Evolutionary conservation across 2,329 filamentous ascomycete genomes (phyloP).

Genomic region (Xylaria sp.): DNA sequence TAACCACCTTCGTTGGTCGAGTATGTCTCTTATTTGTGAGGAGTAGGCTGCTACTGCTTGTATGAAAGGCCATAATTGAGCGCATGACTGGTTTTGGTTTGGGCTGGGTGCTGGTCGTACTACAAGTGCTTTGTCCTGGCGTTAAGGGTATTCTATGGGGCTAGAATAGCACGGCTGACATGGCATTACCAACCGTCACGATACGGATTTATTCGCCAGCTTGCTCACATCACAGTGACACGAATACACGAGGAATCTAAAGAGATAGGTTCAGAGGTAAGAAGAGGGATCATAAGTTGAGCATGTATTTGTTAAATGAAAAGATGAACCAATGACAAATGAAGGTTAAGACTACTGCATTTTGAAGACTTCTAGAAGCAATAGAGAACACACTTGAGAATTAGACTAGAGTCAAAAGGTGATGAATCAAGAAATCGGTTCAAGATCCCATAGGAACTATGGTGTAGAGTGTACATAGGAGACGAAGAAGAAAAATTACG

Average conservation of each 20-base stretch:
- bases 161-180: neutral
- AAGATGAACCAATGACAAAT: neutral
- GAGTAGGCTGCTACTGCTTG: no score
- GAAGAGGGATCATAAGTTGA: no score
- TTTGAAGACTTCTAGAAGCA: conserved; percentile 1
- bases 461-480: neutral
- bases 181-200: no score
- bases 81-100: neutral
- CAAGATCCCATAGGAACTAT: neutral
- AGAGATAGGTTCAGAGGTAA: no score
- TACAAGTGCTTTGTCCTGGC: no score
- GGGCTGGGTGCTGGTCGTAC: neutral
- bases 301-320: conserved; percentile 1
- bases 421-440: neutral
- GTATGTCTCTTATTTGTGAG: no score
- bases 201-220: no score
- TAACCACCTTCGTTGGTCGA: no score
- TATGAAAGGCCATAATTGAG: no score
- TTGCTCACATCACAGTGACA: no score
- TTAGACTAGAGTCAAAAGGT: neutral
- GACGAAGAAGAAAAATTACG: conserved; percentile 2
- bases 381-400: no score
- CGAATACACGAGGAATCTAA: no score
- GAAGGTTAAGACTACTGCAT: neutral
- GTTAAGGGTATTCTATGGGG: neutral